These are phyloP conservation scores for Castanospermum australe DNA, from an alignment of 306 rosid genomes.

Conservation along the genomic window DNA sequence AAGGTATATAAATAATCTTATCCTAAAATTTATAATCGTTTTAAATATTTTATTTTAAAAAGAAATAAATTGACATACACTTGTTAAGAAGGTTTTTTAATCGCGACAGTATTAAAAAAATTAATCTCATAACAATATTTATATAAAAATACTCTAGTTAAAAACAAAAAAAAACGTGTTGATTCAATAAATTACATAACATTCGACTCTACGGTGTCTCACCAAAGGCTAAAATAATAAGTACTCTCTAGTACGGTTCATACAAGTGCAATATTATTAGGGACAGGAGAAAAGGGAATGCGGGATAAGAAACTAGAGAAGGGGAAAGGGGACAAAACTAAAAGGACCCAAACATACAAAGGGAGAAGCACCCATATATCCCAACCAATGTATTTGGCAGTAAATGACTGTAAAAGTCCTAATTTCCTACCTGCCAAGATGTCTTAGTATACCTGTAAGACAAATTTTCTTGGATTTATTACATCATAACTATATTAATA, in stretches of 20 bases:
- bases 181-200: background rate
- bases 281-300: background rate
- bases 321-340: background rate
- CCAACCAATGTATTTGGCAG: background rate
- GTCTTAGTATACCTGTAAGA: conserved; percentile 12
- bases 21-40: no score
- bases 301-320: background rate
- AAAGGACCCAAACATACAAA: background rate
- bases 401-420: background rate
- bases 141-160: no score
- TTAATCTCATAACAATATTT: no score
- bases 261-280: background rate
- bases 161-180: background rate
- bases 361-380: background rate
- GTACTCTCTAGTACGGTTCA: background rate
- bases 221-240: background rate
- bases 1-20: no score
- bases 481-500: conserved; percentile 3
- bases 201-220: background rate
- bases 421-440: background rate
- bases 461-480: conserved; percentile 29
- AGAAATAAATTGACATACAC: no score
- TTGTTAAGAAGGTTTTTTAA: no score
- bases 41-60: no score
- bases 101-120: no score